phyloP scores from a whole-genome alignment of 1,284 basidiomycete species.

The Takashimella tepidaria region DNA sequence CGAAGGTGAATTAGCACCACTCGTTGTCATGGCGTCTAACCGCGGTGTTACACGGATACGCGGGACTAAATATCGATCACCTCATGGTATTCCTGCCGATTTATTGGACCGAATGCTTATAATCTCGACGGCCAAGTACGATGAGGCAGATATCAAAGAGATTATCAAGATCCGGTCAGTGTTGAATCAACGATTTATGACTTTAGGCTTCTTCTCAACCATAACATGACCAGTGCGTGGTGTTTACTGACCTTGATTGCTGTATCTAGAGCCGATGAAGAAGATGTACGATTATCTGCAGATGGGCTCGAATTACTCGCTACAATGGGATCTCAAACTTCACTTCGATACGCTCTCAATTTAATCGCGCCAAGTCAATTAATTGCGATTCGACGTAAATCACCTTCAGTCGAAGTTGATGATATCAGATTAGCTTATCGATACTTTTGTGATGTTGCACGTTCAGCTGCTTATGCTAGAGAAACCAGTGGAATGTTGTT shows the following conservation, averaged over 20 bases:
- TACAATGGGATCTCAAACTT: conserved; percentile 79
- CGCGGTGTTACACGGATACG: conserved; percentile 90
- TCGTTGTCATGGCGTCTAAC: conserved; percentile 98
- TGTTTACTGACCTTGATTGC: background rate
- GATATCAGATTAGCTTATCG: conserved; percentile 78
- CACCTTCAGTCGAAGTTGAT: conserved; percentile 68
- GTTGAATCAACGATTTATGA: too few relatives aligned
- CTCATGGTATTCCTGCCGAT: conserved; percentile 92
- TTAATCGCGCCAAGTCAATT: conserved; percentile 85
- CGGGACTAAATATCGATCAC: conserved; percentile 88
- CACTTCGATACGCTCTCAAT: conserved; percentile 83
- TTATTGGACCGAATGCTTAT: conserved; percentile 92
- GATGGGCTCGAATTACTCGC: conserved; percentile 75
- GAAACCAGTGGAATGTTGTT: conserved; percentile 70
- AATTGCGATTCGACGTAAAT: conserved; percentile 73
- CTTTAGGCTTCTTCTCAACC: too few relatives aligned
- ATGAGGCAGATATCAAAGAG: conserved; percentile 75
- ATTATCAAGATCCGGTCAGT: conserved; percentile 82
- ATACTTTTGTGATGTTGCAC: conserved; percentile 93
- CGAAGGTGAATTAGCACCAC: conserved; percentile 85
- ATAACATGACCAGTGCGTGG: too few relatives aligned
- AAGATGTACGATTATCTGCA: conserved; percentile 79
- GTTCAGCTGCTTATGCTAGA: conserved; percentile 83
- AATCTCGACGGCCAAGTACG: conserved; percentile 88
- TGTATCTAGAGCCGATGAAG: conserved; percentile 73